Evolutionary conservation across 306 rosid genomes (phyloP).

Genomic region (Acacia confusa): DNA sequence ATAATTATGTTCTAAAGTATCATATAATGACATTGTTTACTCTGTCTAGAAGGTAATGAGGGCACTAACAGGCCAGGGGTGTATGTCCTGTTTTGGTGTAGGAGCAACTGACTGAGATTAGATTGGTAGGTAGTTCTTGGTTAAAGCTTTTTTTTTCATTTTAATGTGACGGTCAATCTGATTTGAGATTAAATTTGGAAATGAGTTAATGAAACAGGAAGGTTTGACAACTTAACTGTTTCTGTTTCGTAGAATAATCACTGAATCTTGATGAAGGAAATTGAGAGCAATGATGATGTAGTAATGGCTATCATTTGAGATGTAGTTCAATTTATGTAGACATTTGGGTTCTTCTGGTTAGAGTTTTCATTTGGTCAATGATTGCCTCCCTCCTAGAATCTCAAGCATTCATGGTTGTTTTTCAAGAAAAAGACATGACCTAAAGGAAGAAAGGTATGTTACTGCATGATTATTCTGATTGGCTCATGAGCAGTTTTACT

Average conservation of each 20-base stretch:
- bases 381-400: not conserved
- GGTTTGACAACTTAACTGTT: not conserved
- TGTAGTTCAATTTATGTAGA: not conserved
- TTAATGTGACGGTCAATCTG: not conserved
- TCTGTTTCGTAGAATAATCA: not conserved
- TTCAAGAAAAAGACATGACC: not conserved
- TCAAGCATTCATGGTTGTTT: not conserved
- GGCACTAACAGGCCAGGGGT: not conserved
- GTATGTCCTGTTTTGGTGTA: not conserved
- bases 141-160: not conserved
- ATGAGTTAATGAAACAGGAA: not conserved
- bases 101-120: not conserved
- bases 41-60: not conserved
- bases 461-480: not conserved
- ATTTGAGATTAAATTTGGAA: not conserved
- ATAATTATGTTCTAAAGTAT: not conserved
- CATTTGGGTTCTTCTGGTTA: not conserved
- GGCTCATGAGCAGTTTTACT: not conserved
- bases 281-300: slow-evolving; percentile 1
- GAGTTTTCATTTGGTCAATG: not conserved
- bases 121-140: not conserved
- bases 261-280: not conserved
- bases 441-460: not conserved
- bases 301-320: not conserved
- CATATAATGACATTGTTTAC: not conserved